Evolutionary conservation across 2,329 filamentous ascomycete genomes (phyloP).

Genomic region (Paecilomyces sp.): DNA sequence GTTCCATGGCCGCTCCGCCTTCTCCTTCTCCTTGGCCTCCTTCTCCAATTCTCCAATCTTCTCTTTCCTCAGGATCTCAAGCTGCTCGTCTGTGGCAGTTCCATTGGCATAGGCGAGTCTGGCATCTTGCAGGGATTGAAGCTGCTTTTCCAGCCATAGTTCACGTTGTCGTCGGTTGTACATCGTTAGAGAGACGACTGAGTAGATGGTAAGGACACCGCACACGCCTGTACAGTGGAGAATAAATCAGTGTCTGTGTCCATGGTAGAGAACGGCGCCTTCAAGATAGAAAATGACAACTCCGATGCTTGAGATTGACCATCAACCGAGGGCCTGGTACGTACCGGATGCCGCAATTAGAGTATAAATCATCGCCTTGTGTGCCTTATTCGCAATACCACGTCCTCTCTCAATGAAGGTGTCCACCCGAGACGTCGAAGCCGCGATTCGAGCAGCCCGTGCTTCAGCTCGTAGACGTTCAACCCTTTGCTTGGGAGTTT

Average conservation of each 20-base stretch:
- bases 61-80: constrained; percentile 39
- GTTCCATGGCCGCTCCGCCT: constrained; percentile 30
- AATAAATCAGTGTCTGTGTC: background rate
- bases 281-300: background rate
- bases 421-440: constrained; percentile 51
- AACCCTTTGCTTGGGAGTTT: constrained; percentile 65
- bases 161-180: constrained; percentile 60
- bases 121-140: constrained; percentile 36
- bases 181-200: constrained; percentile 58
- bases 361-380: constrained; percentile 52
- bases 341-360: constrained; percentile 57
- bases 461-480: constrained; percentile 61
- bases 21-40: constrained; percentile 32
- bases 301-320: background rate
- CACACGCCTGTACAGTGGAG: constrained; percentile 44
- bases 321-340: constrained; percentile 10
- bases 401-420: constrained; percentile 46
- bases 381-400: constrained; percentile 53
- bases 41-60: constrained; percentile 36
- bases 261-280: background rate
- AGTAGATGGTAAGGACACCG: constrained; percentile 56
- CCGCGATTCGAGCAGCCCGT: constrained; percentile 56
- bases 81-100: constrained; percentile 31
- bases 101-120: constrained; percentile 34
- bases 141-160: constrained; percentile 51